These are phyloP conservation scores for Linum trigynum DNA, from an alignment of 345 rosid genomes.

Conservation along the genomic window DNA sequence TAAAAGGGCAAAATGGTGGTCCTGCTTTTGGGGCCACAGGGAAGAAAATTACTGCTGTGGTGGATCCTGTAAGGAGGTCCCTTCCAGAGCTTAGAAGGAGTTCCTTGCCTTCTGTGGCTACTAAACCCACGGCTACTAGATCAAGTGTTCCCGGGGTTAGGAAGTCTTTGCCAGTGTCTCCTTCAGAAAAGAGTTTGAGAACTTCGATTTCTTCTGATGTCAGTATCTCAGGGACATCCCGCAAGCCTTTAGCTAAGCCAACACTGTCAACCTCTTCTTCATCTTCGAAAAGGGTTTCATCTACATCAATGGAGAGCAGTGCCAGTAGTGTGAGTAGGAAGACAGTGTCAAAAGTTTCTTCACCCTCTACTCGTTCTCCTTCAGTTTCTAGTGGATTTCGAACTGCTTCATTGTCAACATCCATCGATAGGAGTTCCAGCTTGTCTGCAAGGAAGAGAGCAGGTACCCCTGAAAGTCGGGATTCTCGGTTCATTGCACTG, in stretches of 20 bases:
- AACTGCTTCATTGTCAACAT: constrained; percentile 47
- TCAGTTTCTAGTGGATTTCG: constrained; percentile 62
- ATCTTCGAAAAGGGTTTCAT: constrained; percentile 45
- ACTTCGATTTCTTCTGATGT: constrained; percentile 40
- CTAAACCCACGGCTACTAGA: constrained; percentile 33
- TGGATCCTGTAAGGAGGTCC: constrained; percentile 57
- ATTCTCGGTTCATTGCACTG: constrained; percentile 73
- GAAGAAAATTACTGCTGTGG: constrained; percentile 33
- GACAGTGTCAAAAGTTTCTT: constrained; percentile 48
- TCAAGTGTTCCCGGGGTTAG: constrained; percentile 40
- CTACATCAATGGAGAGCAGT: constrained; percentile 56
- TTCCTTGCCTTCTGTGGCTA: constrained; percentile 56
- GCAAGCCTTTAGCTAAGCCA: constrained; percentile 43
- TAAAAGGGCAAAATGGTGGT: constrained; percentile 16
- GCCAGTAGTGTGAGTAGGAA: constrained; percentile 50
- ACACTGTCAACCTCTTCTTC: constrained; percentile 40
- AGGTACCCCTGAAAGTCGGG: constrained; percentile 58
- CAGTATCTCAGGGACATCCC: constrained; percentile 35
- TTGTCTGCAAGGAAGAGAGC: constrained; percentile 57
- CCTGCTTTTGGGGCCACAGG: constrained; percentile 24
- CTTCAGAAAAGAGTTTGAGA: constrained; percentile 38
- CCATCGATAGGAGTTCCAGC: constrained; percentile 56
- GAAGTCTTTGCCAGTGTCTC: constrained; percentile 41
- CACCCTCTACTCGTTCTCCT: constrained; percentile 57
- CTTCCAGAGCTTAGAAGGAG: constrained; percentile 77